Conservation (phyloP, 495 filamentous ascomycete genomes). For the Hyaloscypha bicolor region DNA sequence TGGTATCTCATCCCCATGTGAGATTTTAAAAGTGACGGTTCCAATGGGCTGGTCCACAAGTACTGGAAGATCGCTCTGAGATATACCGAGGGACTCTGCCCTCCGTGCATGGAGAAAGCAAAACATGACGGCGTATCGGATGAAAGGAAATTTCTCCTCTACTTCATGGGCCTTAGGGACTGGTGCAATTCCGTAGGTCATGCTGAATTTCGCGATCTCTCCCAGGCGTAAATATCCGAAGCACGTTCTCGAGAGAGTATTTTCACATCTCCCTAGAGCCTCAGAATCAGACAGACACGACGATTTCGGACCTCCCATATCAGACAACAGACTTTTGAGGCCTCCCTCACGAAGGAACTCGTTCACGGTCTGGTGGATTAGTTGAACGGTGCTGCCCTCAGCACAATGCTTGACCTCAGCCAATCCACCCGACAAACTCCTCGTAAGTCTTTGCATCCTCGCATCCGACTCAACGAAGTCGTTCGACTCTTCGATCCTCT, state of each 20-base stretch:
- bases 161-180: not conserved
- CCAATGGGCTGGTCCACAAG: not conserved
- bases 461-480: not conserved
- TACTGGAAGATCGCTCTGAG: not conserved
- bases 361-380: slow-evolving; percentile 43
- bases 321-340: not conserved
- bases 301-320: not conserved
- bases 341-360: slow-evolving; percentile 40
- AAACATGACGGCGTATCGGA: slow-evolving; percentile 5
- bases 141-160: not conserved
- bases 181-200: not conserved
- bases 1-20: not conserved
- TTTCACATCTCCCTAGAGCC: not conserved
- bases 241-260: not conserved
- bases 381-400: slow-evolving; percentile 32
- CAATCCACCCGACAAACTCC: slow-evolving; percentile 37
- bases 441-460: slow-evolving; percentile 31
- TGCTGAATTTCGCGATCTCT: not conserved
- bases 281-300: not conserved
- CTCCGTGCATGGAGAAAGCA: slow-evolving; percentile 9
- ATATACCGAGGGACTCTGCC: slow-evolving; percentile 6
- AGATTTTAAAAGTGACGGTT: too few relatives aligned
- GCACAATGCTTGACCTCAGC: slow-evolving; percentile 27
- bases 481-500: not conserved
- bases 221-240: not conserved